Evolutionary conservation across 2,329 filamentous ascomycete genomes (phyloP).

Genomic region (Coleophoma crateriformis): DNA sequence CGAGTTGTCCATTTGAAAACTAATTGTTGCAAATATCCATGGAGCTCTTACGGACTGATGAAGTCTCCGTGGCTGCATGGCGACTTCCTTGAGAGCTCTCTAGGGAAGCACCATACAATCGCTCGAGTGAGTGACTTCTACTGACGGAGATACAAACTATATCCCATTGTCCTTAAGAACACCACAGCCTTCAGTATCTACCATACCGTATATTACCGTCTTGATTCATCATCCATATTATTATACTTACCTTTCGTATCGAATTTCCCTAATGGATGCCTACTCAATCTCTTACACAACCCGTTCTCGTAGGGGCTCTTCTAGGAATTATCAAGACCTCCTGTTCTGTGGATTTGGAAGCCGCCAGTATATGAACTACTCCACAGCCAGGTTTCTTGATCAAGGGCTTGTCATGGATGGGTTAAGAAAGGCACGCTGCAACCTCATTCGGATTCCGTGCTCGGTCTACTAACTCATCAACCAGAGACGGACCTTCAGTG

Average conservation of each 20-base stretch:
- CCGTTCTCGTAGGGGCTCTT: slow-evolving; percentile 12
- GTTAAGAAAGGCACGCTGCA: slow-evolving; percentile 6
- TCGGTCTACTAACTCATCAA: neutral
- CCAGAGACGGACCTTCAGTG: neutral
- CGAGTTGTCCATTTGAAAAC: no score
- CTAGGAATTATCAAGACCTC: slow-evolving; percentile 19
- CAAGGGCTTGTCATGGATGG: slow-evolving; percentile 8
- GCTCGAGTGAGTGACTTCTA: no score
- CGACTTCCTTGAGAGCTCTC: no score
- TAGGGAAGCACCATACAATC: no score
- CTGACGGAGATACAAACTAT: no score
- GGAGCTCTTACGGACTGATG: no score
- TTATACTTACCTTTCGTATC: neutral
- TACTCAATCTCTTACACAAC: slow-evolving; percentile 18
- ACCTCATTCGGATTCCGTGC: neutral
- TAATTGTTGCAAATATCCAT: no score
- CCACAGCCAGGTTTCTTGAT: slow-evolving; percentile 1
- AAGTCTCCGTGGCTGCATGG: no score
- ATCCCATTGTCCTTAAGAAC: no score
- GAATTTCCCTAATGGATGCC: slow-evolving; percentile 10
- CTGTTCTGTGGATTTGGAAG: slow-evolving; percentile 1
- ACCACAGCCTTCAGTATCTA: no score
- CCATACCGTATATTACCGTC: no score
- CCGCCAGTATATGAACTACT: neutral
- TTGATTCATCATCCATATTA: no score